Percentiles rank a stretch among this genome's conserved stretches.
phyloP scores from a whole-genome alignment of 441 rosid genomes.

The Omphalea diandra region DNA sequence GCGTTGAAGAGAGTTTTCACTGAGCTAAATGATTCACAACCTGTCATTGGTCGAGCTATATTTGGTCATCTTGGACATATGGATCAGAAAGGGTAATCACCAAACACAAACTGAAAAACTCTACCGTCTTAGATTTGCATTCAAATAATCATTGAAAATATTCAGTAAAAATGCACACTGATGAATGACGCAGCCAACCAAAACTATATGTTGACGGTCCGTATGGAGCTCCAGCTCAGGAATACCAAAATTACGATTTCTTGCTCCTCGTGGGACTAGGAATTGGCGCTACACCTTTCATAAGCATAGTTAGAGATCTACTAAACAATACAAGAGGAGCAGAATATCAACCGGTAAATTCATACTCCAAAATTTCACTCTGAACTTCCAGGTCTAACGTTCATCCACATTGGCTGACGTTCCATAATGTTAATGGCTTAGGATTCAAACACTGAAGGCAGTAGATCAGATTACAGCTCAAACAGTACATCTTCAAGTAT shows the following conservation, averaged over 20 bases:
- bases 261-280: conserved; percentile 94
- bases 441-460: conserved; percentile 63
- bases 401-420: conserved; percentile 2
- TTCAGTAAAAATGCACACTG: conserved; percentile 9
- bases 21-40: conserved; percentile 47
- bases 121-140: not conserved
- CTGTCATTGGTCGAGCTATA: conserved; percentile 56
- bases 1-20: conserved; percentile 72
- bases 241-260: conserved; percentile 84
- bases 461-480: conserved; percentile 65
- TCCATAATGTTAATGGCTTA: conserved; percentile 14
- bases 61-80: conserved; percentile 43
- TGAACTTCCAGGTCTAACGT: not conserved
- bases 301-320: conserved; percentile 90
- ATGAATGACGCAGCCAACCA: conserved; percentile 79
- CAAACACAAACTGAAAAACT: too few relatives aligned
- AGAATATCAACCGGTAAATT: conserved; percentile 66
- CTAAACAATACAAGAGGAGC: conserved; percentile 61
- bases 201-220: conserved; percentile 88
- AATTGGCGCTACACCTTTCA: conserved; percentile 96
- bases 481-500: conserved; percentile 68
- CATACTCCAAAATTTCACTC: not conserved
- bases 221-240: conserved; percentile 99
- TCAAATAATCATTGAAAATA: conserved; percentile 2
- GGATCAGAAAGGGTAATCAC: conserved; percentile 54